These are phyloP conservation scores for Metarhizium brunneum DNA, from an alignment of 2,329 filamentous ascomycete species.

Conservation along the genomic window DNA sequence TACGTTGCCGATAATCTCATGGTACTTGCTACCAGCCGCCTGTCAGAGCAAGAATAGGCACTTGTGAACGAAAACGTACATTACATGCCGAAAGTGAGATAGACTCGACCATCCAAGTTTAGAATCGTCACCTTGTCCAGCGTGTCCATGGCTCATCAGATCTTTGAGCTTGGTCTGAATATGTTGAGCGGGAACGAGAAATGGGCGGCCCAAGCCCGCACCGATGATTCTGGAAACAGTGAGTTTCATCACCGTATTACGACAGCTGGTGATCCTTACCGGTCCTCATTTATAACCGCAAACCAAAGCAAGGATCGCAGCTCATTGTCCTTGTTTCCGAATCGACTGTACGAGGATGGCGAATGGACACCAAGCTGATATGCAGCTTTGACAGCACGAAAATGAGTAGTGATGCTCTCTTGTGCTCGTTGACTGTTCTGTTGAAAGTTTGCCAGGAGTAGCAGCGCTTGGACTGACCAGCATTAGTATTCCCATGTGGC, in stretches of 20 bases:
- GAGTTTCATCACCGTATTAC: background rate
- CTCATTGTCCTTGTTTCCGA: slow-evolving; percentile 14
- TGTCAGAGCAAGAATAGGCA: background rate
- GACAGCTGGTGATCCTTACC: slow-evolving; percentile 5
- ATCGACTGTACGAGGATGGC: slow-evolving; percentile 15
- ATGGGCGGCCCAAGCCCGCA: slow-evolving; percentile 12
- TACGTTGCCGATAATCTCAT: slow-evolving; percentile 11
- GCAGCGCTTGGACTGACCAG: slow-evolving; percentile 19
- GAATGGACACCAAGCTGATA: slow-evolving; percentile 26
- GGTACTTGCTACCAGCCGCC: slow-evolving; percentile 7
- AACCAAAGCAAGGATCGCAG: slow-evolving; percentile 20
- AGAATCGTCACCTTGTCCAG: background rate
- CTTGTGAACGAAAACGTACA: slow-evolving; percentile 4
- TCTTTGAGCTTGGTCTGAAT: slow-evolving; percentile 6
- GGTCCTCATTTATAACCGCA: slow-evolving; percentile 20
- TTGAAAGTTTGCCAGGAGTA: slow-evolving; percentile 22
- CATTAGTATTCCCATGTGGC: background rate
- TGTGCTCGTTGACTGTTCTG: slow-evolving; percentile 25
- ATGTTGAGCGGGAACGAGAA: slow-evolving; percentile 10
- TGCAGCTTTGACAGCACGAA: slow-evolving; percentile 19
- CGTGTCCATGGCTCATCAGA: background rate
- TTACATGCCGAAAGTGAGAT: slow-evolving; percentile 11
- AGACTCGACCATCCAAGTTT: slow-evolving; percentile 6
- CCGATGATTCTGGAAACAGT: slow-evolving; percentile 10
- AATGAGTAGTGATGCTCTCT: slow-evolving; percentile 21